Evolutionary conservation across 164 flowering plant genomes (phyloP).

Genomic region (Protea cynaroides): DNA sequence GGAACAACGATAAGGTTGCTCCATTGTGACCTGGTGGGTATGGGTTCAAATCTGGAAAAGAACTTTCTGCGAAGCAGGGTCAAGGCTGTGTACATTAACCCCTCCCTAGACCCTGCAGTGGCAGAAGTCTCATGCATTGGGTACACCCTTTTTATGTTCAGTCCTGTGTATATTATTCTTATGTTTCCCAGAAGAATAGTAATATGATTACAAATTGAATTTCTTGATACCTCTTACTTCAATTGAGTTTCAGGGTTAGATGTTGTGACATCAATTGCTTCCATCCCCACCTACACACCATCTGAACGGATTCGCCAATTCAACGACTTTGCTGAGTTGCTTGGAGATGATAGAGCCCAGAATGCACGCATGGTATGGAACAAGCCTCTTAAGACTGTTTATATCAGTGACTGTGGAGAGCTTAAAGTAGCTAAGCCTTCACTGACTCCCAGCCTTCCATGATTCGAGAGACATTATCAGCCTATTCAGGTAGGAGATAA

Average conservation of each 20-base stretch:
- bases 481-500: constrained; percentile 3
- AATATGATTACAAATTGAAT: no score
- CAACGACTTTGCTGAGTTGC: constrained; percentile 75
- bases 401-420: constrained; percentile 87
- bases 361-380: constrained; percentile 83
- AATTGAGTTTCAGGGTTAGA: constrained; percentile 67
- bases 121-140: no score
- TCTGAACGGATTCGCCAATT: constrained; percentile 69
- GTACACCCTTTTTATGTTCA: no score
- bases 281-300: constrained; percentile 85
- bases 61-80: no score
- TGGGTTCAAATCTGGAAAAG: no score
- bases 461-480: constrained; percentile 18
- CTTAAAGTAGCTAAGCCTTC: constrained; percentile 76
- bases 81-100: no score
- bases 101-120: no score
- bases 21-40: no score
- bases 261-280: constrained; percentile 66
- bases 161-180: no score
- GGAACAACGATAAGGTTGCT: no score
- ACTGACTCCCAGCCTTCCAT: constrained; percentile 74
- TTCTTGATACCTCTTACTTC: constrained; percentile 1
- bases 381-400: constrained; percentile 74
- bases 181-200: no score
- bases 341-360: constrained; percentile 94